These are phyloP conservation scores for Claviceps capensis DNA, from an alignment of 2,329 filamentous ascomycete species.

Conservation along the genomic window DNA sequence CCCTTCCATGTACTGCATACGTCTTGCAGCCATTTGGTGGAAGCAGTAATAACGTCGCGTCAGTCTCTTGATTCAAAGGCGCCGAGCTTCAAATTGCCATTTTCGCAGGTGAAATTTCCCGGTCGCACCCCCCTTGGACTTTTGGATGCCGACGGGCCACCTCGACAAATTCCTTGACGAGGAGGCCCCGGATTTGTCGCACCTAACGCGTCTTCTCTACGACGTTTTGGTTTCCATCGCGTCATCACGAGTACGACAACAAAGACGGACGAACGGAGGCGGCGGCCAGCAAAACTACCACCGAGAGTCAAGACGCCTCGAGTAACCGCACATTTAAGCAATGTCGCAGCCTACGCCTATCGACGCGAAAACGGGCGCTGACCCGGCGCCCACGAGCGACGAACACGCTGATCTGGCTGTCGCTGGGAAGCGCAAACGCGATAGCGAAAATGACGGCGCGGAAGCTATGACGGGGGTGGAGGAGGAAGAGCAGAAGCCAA, in stretches of 20 bases:
- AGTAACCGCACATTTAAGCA: constrained; percentile 11
- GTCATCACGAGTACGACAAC: constrained; percentile 21
- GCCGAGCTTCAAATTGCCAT: constrained; percentile 3
- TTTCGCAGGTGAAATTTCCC: constrained; percentile 10
- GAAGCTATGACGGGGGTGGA: constrained; percentile 16
- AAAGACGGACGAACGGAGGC: constrained; percentile 11
- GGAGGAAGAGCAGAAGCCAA: constrained; percentile 14
- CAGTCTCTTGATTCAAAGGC: constrained; percentile 3
- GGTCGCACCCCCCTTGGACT: constrained; percentile 16
- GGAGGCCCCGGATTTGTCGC: constrained; percentile 27
- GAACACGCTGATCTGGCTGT: constrained; percentile 19
- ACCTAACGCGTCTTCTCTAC: constrained; percentile 20
- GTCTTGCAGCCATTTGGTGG: constrained; percentile 12
- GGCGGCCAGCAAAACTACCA: constrained; percentile 17
- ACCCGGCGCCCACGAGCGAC: constrained; percentile 19
- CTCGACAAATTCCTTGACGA: constrained; percentile 21
- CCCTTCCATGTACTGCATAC: constrained; percentile 15
- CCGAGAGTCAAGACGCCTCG: constrained; percentile 1
- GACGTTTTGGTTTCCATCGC: constrained; percentile 14
- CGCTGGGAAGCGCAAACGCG: constrained; percentile 46
- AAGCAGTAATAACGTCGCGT: constrained; percentile 10
- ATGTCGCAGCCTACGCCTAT: constrained; percentile 29
- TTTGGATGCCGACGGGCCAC: constrained; percentile 18
- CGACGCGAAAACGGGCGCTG: constrained; percentile 26
- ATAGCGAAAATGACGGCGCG: constrained; percentile 28